phyloP scores from a whole-genome alignment of 768 basidiomycete genomes.

The Cyclocybe cylindracea region DNA sequence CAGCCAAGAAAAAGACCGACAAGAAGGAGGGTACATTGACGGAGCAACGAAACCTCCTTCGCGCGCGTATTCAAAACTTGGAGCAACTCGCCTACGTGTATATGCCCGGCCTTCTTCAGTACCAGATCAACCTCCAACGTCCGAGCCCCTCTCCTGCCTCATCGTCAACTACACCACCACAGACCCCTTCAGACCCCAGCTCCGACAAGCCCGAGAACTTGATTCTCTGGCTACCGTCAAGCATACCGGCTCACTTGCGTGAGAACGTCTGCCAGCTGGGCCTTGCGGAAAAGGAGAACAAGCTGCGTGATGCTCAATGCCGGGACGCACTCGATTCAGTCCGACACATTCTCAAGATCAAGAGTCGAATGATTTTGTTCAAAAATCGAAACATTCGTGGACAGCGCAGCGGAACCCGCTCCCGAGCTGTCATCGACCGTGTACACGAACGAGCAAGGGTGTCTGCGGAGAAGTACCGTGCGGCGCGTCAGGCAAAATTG shows the following conservation, averaged over 20 bases:
- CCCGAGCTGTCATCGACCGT: no score
- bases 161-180: not conserved
- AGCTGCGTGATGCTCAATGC: no score
- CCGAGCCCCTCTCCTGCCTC: not conserved
- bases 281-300: no score
- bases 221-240: constrained; percentile 11
- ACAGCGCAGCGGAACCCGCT: constrained; percentile 12
- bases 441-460: constrained; percentile 4
- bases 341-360: constrained; percentile 9
- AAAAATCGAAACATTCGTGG: constrained; percentile 13
- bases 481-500: constrained; percentile 3
- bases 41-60: constrained; percentile 12
- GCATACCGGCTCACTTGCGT: not conserved
- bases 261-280: not conserved
- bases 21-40: no score
- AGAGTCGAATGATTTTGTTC: constrained; percentile 10
- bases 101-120: constrained; percentile 14
- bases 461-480: constrained; percentile 7
- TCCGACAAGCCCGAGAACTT: constrained; percentile 5
- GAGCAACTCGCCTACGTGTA: constrained; percentile 13
- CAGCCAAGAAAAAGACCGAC: not conserved
- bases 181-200: no score
- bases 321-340: constrained; percentile 7
- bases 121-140: not conserved
- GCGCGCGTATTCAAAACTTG: constrained; percentile 7